Conservation (phyloP, 2,329 filamentous ascomycete genomes). For the Diaporthe caulivora region DNA sequence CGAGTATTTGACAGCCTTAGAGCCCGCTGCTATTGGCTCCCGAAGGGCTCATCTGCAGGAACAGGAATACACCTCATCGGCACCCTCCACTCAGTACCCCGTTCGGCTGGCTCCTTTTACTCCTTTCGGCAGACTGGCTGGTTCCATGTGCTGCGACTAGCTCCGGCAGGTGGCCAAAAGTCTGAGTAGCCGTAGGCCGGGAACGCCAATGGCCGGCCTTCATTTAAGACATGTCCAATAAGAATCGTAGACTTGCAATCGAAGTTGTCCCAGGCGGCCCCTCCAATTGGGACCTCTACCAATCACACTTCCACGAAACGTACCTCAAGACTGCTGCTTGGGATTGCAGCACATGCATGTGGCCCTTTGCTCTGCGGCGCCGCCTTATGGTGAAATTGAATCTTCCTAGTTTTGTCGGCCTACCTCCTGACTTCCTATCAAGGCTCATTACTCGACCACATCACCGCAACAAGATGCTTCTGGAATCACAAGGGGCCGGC, state of each 20-base stretch:
- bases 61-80: not conserved
- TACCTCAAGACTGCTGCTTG: conserved; percentile 10
- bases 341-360: conserved; percentile 20
- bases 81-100: not conserved
- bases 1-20: conserved; percentile 2
- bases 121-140: not conserved
- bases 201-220: not conserved
- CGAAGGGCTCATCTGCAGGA: conserved; percentile 23
- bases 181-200: not conserved
- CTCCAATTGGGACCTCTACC: conserved; percentile 24
- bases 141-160: conserved; percentile 24
- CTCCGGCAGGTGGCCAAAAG: conserved; percentile 25
- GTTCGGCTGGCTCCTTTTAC: not conserved
- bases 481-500: conserved; percentile 18
- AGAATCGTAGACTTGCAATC: not conserved
- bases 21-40: conserved; percentile 3
- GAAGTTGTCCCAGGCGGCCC: conserved; percentile 1
- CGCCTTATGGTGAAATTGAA: not conserved
- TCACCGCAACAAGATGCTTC: not conserved
- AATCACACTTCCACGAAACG: conserved; percentile 8
- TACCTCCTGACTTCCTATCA: conserved; percentile 11
- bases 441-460: conserved; percentile 1
- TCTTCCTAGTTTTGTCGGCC: not conserved
- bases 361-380: not conserved
- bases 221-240: conserved; percentile 23